Evolutionary conservation across 768 basidiomycete genomes (phyloP), one percentile per base, ranked within the genome.

Genomic region (Boletus bicolor): DNA sequence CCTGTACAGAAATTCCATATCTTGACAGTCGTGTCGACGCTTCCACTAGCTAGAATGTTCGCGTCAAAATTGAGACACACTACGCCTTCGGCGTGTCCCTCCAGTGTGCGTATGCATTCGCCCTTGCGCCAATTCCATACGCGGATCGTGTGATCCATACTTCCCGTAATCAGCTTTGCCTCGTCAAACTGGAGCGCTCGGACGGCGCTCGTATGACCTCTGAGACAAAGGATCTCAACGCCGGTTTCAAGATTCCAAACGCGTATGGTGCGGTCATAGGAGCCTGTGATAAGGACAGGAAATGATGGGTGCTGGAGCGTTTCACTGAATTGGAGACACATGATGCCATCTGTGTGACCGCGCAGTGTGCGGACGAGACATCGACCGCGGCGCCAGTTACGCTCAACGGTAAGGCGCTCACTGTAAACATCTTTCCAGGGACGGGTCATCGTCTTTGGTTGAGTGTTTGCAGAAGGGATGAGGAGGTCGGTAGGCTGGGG

Each of bases 381-480:
- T 34, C 92, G 84, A 10, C 96, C 96, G 44, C 92, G 86, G 19
- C 96, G 84, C 97, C 97, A 99, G 71, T 99, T 99, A 46, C 94
- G 84, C 73, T 98, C 97, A 43, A 99, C 84, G 19, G 87, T 86
- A 71, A 98, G 84, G n/a, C 97, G 87, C 70, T 99, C 97, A 68
- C 90, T 92, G 72, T 98, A 99, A 19, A 99, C 96, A 60, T 91
- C 87, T 70, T 99, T 99, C 97, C 97, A 99, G 0, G 96, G 97
- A 43, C 94, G 84, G 15, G 92, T 95, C 56, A 82, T 63, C 15
- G 77, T 75, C 26, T 72, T 64, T 12, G 49, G 11, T 19, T 49
- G 64, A 9, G 64, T 44, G 71, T 60, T 53, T 71, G 66, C 58
- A 68, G 70, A 59, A 46, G 70, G 67, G 28, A 72, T 68, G 38